Percentiles rank a stretch among this genome's conserved stretches.
Evolutionary conservation across 2,329 filamentous ascomycete genomes (phyloP).

Genomic region (Fusarium scirpi): DNA sequence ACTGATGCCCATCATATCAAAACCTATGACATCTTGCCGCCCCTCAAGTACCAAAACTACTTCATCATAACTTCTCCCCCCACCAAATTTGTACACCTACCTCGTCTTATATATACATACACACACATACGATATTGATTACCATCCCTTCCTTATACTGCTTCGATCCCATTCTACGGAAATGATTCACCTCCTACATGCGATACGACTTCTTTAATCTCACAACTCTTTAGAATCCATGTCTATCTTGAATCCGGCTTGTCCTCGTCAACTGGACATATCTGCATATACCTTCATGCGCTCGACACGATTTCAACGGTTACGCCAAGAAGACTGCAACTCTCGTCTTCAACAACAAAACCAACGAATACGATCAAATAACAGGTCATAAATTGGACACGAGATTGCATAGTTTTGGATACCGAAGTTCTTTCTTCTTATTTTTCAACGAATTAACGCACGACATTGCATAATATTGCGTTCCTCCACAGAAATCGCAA

Average conservation of each 20-base stretch:
- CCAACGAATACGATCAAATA: conserved; percentile 11
- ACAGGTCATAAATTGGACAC: conserved; percentile 1
- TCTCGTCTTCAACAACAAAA: conserved; percentile 14
- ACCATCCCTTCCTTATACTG: not conserved
- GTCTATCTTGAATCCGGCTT: conserved; percentile 32
- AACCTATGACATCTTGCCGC: conserved; percentile 36
- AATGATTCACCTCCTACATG: conserved; percentile 18
- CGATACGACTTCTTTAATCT: conserved; percentile 31
- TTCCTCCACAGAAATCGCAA: not conserved
- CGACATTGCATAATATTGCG: not conserved
- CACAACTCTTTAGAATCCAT: conserved; percentile 34
- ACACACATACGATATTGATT: not conserved
- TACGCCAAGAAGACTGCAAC: conserved; percentile 32
- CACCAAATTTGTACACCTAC: conserved; percentile 10
- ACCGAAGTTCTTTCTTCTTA: not conserved
- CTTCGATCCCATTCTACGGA: not conserved
- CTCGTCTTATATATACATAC: not conserved
- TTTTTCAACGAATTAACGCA: conserved; percentile 7
- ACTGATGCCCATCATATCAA: conserved; percentile 16
- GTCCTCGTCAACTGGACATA: conserved; percentile 36
- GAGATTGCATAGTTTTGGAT: conserved; percentile 5
- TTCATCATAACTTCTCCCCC: conserved; percentile 21
- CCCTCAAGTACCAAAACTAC: conserved; percentile 14
- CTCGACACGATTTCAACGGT: conserved; percentile 38
- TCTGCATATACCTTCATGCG: conserved; percentile 27